A percentile compares a stretch with the other conserved stretches of the same genome.
These are phyloP conservation scores for Pseudogymnoascus sp. DNA, from an alignment of 2,329 filamentous ascomycete genomes.

Conservation along the genomic window DNA sequence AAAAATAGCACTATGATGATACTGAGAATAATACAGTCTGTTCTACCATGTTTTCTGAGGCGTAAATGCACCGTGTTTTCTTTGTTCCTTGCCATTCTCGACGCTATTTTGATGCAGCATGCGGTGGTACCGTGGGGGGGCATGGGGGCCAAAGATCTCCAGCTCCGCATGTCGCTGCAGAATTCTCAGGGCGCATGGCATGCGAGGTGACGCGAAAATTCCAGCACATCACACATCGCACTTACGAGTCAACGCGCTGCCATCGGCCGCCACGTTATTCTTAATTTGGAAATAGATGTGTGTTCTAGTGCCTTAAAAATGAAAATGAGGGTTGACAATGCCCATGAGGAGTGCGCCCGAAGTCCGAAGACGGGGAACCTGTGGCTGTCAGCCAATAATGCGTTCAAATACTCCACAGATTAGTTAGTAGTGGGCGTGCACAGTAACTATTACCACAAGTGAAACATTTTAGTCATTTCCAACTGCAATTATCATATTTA, in stretches of 20 bases:
- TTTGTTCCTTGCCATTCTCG: neutral
- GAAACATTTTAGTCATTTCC: neutral
- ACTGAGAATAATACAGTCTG: constrained; percentile 8
- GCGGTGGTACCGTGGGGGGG: neutral
- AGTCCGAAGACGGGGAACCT: neutral
- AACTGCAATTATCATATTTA: constrained; percentile 9
- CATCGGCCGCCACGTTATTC: neutral
- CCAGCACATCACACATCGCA: constrained; percentile 1
- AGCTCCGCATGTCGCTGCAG: constrained; percentile 4
- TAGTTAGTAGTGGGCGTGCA: neutral
- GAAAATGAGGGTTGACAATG: neutral
- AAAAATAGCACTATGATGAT: neutral
- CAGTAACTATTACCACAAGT: neutral
- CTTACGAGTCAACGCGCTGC: constrained; percentile 3
- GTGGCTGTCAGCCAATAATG: neutral
- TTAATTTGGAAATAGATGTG: neutral
- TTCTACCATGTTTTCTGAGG: neutral
- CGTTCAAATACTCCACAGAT: neutral
- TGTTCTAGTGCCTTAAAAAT: neutral
- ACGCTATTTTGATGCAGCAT: neutral
- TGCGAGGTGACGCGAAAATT: constrained; percentile 9
- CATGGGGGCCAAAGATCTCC: neutral
- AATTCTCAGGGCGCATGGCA: constrained; percentile 9
- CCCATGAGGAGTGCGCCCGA: neutral
- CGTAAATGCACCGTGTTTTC: neutral